A percentile compares a stretch with the other conserved stretches of the same genome.
phyloP scores from a whole-genome alignment of 192 early-diverging fungal genomes.

The Nowakowskiella sp. region DNA sequence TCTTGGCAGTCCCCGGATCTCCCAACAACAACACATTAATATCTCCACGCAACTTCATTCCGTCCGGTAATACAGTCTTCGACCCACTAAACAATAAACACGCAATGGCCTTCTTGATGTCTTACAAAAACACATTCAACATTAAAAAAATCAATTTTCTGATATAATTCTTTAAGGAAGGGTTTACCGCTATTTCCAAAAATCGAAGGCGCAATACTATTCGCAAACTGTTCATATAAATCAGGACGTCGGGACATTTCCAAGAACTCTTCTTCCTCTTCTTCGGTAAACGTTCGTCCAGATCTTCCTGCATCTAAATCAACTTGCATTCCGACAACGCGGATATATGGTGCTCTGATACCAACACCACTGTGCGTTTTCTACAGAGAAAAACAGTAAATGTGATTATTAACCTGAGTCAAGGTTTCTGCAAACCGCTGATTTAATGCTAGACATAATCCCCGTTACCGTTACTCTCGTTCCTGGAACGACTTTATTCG shows the following conservation, averaged over 20 bases:
- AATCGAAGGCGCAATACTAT: constrained; percentile 94
- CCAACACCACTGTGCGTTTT: constrained; percentile 76
- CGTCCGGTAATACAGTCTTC: constrained; percentile 90
- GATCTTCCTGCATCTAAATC: constrained; percentile 64
- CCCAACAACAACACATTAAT: constrained; percentile 95
- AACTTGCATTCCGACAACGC: constrained; percentile 84
- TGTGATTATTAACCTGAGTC: constrained; percentile 1
- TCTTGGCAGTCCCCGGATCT: constrained; percentile 98
- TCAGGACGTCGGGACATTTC: constrained; percentile 75
- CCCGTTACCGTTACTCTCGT: constrained; percentile 87
- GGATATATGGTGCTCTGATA: constrained; percentile 87
- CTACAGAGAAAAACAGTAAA: constrained; percentile 4
- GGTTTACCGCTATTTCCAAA: constrained; percentile 76
- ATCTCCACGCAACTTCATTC: constrained; percentile 94
- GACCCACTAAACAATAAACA: constrained; percentile 96
- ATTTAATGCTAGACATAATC: constrained; percentile 89
- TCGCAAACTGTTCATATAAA: constrained; percentile 85
- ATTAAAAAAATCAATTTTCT: not conserved
- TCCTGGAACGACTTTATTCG: constrained; percentile 89
- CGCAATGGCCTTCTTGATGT: constrained; percentile 93
- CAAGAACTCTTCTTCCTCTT: constrained; percentile 91
- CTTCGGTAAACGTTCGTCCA: constrained; percentile 68
- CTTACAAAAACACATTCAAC: constrained; percentile 25
- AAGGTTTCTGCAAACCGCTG: constrained; percentile 29
- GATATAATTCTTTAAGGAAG: not conserved